These are phyloP conservation scores for Lagenaria siceraria DNA, from an alignment of 306 rosid species.

Conservation along the genomic window DNA sequence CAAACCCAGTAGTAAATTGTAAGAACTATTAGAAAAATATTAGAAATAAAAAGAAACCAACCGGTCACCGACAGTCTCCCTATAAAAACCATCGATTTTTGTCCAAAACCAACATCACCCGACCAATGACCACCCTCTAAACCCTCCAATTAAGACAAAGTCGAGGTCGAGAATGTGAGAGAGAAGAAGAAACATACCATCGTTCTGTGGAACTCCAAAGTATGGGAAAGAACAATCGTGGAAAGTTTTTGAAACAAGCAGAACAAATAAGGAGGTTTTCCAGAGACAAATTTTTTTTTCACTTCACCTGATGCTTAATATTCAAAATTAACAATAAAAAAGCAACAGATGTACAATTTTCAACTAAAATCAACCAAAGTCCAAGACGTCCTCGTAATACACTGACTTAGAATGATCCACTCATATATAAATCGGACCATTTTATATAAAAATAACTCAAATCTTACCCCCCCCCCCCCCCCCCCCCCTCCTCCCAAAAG, in stretches of 20 bases:
- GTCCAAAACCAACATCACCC: no score
- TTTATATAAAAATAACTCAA: not conserved
- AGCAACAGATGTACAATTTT: slow-evolving; percentile 2
- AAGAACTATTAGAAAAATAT: no score
- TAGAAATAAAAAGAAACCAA: no score
- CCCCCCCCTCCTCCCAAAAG: not conserved
- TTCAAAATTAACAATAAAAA: slow-evolving; percentile 3
- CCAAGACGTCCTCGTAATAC: not conserved
- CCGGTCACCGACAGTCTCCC: no score
- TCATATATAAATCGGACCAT: slow-evolving; percentile 3
- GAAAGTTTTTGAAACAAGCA: not conserved
- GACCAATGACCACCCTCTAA: no score
- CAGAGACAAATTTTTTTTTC: not conserved
- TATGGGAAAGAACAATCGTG: not conserved
- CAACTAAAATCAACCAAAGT: not conserved
- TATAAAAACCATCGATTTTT: no score
- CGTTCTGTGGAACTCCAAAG: no score
- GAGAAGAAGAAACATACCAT: not conserved
- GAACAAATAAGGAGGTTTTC: not conserved
- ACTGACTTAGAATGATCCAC: not conserved
- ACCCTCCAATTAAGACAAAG: no score
- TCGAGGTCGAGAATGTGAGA: not conserved
- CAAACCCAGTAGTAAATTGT: no score
- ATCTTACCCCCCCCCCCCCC: not conserved
- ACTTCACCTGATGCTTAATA: not conserved